These are phyloP conservation scores for Apophysomyces sp. DNA, from an alignment of 371 early-diverging fungal genomes.

Conservation along the genomic window DNA sequence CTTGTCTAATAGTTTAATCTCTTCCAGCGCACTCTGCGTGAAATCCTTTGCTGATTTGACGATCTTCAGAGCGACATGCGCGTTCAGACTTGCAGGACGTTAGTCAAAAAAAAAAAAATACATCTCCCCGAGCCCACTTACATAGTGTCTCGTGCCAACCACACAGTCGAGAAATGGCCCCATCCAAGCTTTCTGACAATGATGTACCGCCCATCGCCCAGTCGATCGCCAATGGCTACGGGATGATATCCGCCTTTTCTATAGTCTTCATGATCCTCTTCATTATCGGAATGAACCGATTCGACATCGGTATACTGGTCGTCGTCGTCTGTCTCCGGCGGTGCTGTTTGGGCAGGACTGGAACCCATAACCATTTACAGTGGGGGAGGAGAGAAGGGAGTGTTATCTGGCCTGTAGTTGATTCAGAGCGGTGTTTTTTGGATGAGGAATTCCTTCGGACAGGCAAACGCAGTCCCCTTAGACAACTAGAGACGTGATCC, in stretches of 20 bases:
- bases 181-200: slow-evolving; percentile 93
- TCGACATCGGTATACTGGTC: slow-evolving; percentile 20
- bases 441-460: neutral
- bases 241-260: slow-evolving; percentile 94
- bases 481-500: too few species aligned
- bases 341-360: neutral
- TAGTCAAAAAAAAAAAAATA: neutral
- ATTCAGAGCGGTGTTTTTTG: neutral
- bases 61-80: slow-evolving; percentile 93
- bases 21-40: slow-evolving; percentile 94
- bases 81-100: slow-evolving; percentile 27
- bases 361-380: neutral
- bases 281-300: slow-evolving; percentile 62
- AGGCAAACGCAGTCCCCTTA: too few species aligned
- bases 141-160: slow-evolving; percentile 85
- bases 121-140: slow-evolving; percentile 27
- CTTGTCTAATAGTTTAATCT: slow-evolving; percentile 86
- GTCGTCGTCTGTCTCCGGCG: slow-evolving; percentile 6
- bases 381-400: neutral
- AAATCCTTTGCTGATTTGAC: slow-evolving; percentile 95
- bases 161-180: slow-evolving; percentile 98
- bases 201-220: slow-evolving; percentile 77
- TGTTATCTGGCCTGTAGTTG: neutral
- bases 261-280: slow-evolving; percentile 91
- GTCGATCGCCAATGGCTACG: slow-evolving; percentile 82